Evolutionary conservation across 345 rosid genomes (phyloP).

Genomic region (Hirschfeldia incana): DNA sequence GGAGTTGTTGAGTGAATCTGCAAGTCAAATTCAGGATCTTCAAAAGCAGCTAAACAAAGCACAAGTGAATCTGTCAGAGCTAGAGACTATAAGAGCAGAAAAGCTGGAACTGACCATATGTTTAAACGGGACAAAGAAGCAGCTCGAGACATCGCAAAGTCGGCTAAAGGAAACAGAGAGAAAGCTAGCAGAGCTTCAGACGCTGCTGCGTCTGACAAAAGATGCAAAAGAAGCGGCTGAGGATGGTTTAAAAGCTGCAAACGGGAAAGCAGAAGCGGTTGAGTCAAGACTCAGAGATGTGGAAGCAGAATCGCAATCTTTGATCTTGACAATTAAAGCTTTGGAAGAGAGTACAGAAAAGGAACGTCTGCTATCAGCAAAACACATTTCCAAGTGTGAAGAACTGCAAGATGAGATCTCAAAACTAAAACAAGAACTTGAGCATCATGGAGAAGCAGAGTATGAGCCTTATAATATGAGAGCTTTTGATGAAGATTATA

Average conservation of each 20-base stretch:
- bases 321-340: slow-evolving; percentile 48
- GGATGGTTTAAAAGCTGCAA: slow-evolving; percentile 48
- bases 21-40: slow-evolving; percentile 34
- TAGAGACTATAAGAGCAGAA: slow-evolving; percentile 57
- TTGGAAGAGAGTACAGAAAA: slow-evolving; percentile 42
- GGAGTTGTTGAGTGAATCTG: slow-evolving; percentile 44
- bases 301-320: slow-evolving; percentile 52
- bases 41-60: slow-evolving; percentile 49
- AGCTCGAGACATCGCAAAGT: slow-evolving; percentile 48
- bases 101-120: slow-evolving; percentile 52
- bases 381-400: slow-evolving; percentile 39
- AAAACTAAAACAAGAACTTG: slow-evolving; percentile 51
- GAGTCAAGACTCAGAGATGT: slow-evolving; percentile 58
- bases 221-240: slow-evolving; percentile 53
- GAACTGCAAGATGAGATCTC: slow-evolving; percentile 59
- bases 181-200: slow-evolving; percentile 47
- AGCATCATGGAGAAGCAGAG: slow-evolving; percentile 42
- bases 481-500: slow-evolving; percentile 46
- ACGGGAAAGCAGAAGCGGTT: slow-evolving; percentile 41
- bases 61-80: slow-evolving; percentile 44
- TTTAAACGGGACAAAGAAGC: slow-evolving; percentile 49
- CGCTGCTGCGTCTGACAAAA: slow-evolving; percentile 44
- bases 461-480: slow-evolving; percentile 37
- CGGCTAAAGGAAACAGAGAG: slow-evolving; percentile 50
- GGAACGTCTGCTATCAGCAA: slow-evolving; percentile 40